phyloP scores from a whole-genome alignment of 495 filamentous ascomycete genomes.

The Collariella sp. region DNA sequence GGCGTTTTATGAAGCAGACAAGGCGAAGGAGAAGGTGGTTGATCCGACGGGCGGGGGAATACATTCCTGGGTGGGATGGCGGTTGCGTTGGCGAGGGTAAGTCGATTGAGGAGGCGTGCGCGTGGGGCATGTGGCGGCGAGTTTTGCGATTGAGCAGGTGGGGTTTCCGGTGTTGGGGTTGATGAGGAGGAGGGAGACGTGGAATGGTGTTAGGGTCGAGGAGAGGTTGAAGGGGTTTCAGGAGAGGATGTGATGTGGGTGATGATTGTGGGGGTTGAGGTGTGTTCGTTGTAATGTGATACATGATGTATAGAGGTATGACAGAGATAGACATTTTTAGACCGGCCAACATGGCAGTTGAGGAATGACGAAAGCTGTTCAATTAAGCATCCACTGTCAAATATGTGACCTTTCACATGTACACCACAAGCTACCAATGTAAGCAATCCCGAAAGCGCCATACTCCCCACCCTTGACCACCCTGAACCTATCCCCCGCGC shows the following conservation, averaged over 20 bases:
- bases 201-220: slow-evolving; percentile 59
- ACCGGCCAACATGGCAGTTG: too few species aligned
- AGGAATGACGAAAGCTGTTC: too few species aligned
- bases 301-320: neutral
- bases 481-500: too few species aligned
- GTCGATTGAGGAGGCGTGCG: slow-evolving; percentile 57
- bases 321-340: neutral
- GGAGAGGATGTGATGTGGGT: slow-evolving; percentile 15
- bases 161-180: slow-evolving; percentile 59
- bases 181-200: slow-evolving; percentile 56
- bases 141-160: slow-evolving; percentile 91
- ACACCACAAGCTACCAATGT: too few species aligned
- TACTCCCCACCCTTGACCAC: too few species aligned
- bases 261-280: too few species aligned
- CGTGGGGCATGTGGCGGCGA: slow-evolving; percentile 80
- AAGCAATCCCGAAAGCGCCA: too few species aligned
- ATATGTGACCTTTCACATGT: too few species aligned
- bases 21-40: slow-evolving; percentile 55
- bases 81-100: slow-evolving; percentile 59
- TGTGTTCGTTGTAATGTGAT: too few species aligned
- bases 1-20: slow-evolving; percentile 42
- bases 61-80: slow-evolving; percentile 80
- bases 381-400: too few species aligned
- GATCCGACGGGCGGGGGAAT: slow-evolving; percentile 98
- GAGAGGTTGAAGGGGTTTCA: slow-evolving; percentile 48